A percentile compares a stretch with the other conserved stretches of the same genome.
Conservation (phyloP, 225 moss, liverwort and hornwort genomes). For the Polytrichum formosum region DNA sequence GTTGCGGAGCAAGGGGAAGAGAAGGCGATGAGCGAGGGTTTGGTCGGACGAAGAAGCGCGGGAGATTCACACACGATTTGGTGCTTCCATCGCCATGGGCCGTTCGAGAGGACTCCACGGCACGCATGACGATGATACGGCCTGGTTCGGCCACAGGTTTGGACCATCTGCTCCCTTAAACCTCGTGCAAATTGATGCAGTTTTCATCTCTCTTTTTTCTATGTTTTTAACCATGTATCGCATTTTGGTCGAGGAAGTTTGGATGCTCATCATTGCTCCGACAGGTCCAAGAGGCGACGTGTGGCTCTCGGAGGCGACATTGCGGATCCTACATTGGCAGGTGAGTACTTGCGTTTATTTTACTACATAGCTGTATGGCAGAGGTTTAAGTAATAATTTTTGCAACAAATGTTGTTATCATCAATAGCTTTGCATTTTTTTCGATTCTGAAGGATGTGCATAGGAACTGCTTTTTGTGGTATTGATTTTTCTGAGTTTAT, state of each 20-base stretch:
- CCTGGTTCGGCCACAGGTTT: conserved; percentile 91
- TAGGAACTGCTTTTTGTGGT: too few relatives aligned
- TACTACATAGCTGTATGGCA: background rate
- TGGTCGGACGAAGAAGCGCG: background rate
- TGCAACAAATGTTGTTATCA: too few relatives aligned
- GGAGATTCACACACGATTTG: background rate
- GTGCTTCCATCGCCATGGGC: conserved; percentile 53
- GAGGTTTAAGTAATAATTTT: too few relatives aligned
- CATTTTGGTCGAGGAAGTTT: too few relatives aligned
- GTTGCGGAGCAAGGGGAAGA: background rate
- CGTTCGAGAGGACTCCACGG: conserved; percentile 83
- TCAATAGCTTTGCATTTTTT: too few relatives aligned
- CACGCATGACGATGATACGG: conserved; percentile 82
- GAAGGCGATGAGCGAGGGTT: conserved; percentile 1
- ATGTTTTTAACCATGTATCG: too few relatives aligned
- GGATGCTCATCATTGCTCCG: too few relatives aligned
- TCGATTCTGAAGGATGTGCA: too few relatives aligned
- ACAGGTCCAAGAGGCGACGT: conserved; percentile 93
- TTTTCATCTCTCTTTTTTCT: background rate
- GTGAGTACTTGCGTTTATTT: conserved; percentile 25
- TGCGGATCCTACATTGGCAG: conserved; percentile 68
- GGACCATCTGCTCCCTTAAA: background rate
- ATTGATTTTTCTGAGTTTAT: too few relatives aligned
- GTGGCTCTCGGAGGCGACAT: conserved; percentile 68
- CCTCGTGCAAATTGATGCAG: conserved; percentile 3